Base-by-base conservation (phyloP, 108 stramenopile genomes). In the Stephanodiscus minutulus region DNA sequence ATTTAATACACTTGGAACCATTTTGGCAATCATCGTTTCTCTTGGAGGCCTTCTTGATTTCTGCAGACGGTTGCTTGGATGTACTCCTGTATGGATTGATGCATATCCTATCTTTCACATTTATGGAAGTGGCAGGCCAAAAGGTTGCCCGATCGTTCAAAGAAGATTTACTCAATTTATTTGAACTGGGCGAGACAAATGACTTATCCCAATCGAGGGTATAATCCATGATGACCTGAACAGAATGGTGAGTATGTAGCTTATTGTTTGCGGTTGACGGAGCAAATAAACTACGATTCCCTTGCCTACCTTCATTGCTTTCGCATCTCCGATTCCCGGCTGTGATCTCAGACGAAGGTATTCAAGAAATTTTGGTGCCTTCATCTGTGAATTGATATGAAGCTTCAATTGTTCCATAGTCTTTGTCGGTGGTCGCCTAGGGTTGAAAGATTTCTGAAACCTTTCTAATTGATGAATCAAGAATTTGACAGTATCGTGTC, bases 201-300 rank as follows among this genome's bases (percentile, higher is more conserved):
- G 39, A 36, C 27, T 79, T 79, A 39, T 79, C 68, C 78, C 78
- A 79, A 56, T 69, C 44, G 10, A 57, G 53, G 7, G 74, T 63
- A 20, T 72, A 67, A 48, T 79, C 74, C 74, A 70, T 79, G n/a
- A 79, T 79, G 20, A 72, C 61, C 69, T 70, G 58, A 35, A 25
- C 28, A 4, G 68, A 59, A 35, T 12, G 15, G 27, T 24, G 8
- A 47, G 1, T 22, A 35, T 61, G 29, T 5, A 15, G 4, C 25
- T 12, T 24, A 25, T 4, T 49, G 17, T 8, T 18, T 37, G 8
- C 3, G 4, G 25, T n/a, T 17, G 6, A 59, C n/a, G 68, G 12
- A 21, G 46, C 7, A 69, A 21, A 36, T n/a, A 33, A 37, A 29
- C 7, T n/a, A 33, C 7, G 15, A 18, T 58, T 35, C 31, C 10